Percentiles rank a stretch among this genome's conserved stretches.
Evolutionary conservation across 1,284 basidiomycete genomes (phyloP).

Genomic region (Mycena citricolor): DNA sequence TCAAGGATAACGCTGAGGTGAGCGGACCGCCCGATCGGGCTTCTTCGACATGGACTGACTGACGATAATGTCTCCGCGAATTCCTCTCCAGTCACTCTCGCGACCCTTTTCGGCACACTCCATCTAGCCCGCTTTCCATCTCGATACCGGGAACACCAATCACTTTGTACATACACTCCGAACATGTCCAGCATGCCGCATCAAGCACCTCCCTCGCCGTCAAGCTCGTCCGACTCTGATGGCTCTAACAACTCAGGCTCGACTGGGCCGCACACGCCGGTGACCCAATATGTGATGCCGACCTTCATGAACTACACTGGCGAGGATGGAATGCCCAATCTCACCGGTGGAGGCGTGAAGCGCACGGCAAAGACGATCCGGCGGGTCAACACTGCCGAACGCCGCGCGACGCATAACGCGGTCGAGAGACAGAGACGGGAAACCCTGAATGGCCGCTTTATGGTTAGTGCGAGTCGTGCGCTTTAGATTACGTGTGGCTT

Average conservation of each 20-base stretch:
- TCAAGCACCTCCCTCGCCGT: slow-evolving; percentile 11
- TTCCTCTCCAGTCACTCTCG: slow-evolving; percentile 74
- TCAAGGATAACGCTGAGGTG: slow-evolving; percentile 81
- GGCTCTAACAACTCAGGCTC: slow-evolving; percentile 15
- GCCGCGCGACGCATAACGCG: slow-evolving; percentile 91
- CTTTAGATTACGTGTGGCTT: slow-evolving; percentile 4
- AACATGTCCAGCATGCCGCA: too few species aligned
- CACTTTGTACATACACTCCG: too few species aligned
- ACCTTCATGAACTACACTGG: slow-evolving; percentile 29
- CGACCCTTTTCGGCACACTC: slow-evolving; percentile 91
- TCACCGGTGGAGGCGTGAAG: slow-evolving; percentile 30
- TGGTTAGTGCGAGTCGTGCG: slow-evolving; percentile 47
- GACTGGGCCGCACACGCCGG: slow-evolving; percentile 14
- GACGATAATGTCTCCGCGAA: too few species aligned
- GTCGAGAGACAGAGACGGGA: slow-evolving; percentile 90
- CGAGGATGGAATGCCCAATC: slow-evolving; percentile 27
- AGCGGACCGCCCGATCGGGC: slow-evolving; percentile 28
- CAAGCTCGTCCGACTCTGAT: slow-evolving; percentile 9
- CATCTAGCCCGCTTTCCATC: slow-evolving; percentile 37
- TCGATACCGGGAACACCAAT: slow-evolving; percentile 19
- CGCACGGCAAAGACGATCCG: slow-evolving; percentile 74
- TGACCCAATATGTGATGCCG: slow-evolving; percentile 17
- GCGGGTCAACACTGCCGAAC: slow-evolving; percentile 90
- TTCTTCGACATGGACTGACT: slow-evolving; percentile 1
- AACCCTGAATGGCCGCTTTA: slow-evolving; percentile 85